phyloP scores from a whole-genome alignment of 2,329 filamentous ascomycete species.

The Pseudogymnoascus sp. region DNA sequence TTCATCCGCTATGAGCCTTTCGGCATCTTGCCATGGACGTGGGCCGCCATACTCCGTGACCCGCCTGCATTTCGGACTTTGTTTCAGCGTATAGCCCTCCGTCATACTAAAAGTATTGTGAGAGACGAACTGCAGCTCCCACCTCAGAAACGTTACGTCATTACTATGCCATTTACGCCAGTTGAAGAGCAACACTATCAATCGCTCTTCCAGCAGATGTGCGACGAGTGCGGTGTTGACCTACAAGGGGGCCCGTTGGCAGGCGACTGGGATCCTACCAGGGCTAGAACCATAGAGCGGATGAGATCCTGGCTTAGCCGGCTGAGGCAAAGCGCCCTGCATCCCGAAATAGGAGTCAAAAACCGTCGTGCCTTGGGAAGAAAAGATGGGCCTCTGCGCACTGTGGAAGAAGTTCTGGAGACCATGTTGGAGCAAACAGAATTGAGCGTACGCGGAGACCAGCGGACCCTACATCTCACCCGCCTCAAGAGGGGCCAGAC shows the following conservation, averaged over 20 bases:
- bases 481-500: conserved; percentile 75
- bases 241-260: conserved; percentile 52
- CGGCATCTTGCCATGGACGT: conserved; percentile 33
- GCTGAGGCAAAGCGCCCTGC: conserved; percentile 74
- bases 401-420: conserved; percentile 77
- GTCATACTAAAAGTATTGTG: conserved; percentile 78
- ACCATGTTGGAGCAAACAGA: conserved; percentile 88
- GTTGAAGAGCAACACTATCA: conserved; percentile 88
- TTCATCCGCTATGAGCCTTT: conserved; percentile 78
- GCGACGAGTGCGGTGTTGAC: conserved; percentile 58
- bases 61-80: conserved; percentile 58
- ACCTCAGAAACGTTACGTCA: conserved; percentile 74
- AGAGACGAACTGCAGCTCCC: conserved; percentile 73
- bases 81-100: conserved; percentile 64
- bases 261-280: conserved; percentile 52
- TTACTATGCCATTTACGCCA: conserved; percentile 82
- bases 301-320: conserved; percentile 76
- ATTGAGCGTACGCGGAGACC: conserved; percentile 54
- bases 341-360: conserved; percentile 69
- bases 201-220: conserved; percentile 67
- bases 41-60: conserved; percentile 31
- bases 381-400: conserved; percentile 61
- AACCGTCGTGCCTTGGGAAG: conserved; percentile 57
- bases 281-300: conserved; percentile 42
- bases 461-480: conserved; percentile 58